Evolutionary conservation across 2,329 filamentous ascomycete species (phyloP).

Genomic region (Colletotrichum orchidophilum): DNA sequence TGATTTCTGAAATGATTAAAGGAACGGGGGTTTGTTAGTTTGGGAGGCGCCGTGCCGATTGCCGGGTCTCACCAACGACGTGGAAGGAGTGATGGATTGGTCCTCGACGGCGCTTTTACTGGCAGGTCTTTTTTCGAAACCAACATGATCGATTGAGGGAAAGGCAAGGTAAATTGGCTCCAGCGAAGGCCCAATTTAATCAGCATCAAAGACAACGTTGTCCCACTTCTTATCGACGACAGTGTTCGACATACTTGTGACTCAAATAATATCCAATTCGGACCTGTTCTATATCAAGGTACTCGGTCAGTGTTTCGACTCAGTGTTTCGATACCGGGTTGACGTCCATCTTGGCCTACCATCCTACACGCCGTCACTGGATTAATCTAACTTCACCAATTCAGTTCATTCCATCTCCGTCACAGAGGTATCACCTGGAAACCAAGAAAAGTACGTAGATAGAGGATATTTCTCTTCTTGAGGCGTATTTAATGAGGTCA

Average conservation of each 20-base stretch:
- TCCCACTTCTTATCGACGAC: background rate
- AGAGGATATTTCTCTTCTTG: background rate
- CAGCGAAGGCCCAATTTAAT: background rate
- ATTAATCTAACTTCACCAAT: too few relatives aligned
- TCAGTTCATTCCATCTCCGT: too few relatives aligned
- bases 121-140: background rate
- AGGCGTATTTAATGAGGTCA: background rate
- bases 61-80: background rate
- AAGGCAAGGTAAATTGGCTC: background rate
- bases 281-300: too few relatives aligned
- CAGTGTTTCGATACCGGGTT: too few relatives aligned
- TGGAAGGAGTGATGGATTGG: background rate
- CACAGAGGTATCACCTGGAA: too few relatives aligned
- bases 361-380: too few relatives aligned
- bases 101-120: background rate
- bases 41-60: background rate
- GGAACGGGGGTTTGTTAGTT: background rate
- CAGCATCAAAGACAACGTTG: background rate
- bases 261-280: too few relatives aligned
- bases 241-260: background rate
- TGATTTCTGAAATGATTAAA: background rate
- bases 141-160: background rate
- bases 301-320: too few relatives aligned
- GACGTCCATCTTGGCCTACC: too few relatives aligned
- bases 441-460: too few relatives aligned